These are phyloP conservation scores for Glebionis coronaria DNA, from an alignment of 129 eudicot genomes.

Conservation along the genomic window DNA sequence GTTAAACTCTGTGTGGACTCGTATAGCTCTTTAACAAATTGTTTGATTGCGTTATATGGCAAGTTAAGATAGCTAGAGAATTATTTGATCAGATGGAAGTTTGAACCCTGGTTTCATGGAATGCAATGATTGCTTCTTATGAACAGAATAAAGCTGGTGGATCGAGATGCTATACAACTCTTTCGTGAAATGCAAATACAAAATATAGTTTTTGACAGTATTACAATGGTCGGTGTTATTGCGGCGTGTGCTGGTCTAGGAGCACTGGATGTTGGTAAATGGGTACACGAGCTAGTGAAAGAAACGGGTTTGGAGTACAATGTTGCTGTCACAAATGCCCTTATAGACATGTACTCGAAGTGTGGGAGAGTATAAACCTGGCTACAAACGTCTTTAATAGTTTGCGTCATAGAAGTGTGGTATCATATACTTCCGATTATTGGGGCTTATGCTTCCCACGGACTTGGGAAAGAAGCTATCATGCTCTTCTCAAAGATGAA, in stretches of 20 bases:
- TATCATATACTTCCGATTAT: slow-evolving; percentile 44
- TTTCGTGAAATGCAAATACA: slow-evolving; percentile 36
- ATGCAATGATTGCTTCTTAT: slow-evolving; percentile 44
- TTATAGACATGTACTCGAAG: no score
- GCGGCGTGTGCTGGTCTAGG: slow-evolving; percentile 48
- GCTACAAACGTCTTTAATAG: no score
- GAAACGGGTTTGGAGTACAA: no score
- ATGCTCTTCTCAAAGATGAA: no score
- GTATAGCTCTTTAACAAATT: slow-evolving; percentile 41
- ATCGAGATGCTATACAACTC: slow-evolving; percentile 35
- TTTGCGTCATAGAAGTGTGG: slow-evolving; percentile 33
- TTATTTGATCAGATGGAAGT: slow-evolving; percentile 41
- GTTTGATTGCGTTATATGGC: slow-evolving; percentile 48
- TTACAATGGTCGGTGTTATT: slow-evolving; percentile 46
- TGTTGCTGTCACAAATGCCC: no score
- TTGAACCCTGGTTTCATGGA: no score
- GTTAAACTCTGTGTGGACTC: slow-evolving; percentile 44
- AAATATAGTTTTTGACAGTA: slow-evolving; percentile 26
- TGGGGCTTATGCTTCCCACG: slow-evolving; percentile 46
- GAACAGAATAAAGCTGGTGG: slow-evolving; percentile 38
- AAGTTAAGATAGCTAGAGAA: slow-evolving; percentile 29
- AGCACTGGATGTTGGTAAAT: no score
- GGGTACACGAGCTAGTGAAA: no score
- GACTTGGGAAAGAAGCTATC: slow-evolving; percentile 37
- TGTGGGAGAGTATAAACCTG: no score